phyloP scores from a whole-genome alignment of 176 grass and related monocot genomes.

The Areca catechu region DNA sequence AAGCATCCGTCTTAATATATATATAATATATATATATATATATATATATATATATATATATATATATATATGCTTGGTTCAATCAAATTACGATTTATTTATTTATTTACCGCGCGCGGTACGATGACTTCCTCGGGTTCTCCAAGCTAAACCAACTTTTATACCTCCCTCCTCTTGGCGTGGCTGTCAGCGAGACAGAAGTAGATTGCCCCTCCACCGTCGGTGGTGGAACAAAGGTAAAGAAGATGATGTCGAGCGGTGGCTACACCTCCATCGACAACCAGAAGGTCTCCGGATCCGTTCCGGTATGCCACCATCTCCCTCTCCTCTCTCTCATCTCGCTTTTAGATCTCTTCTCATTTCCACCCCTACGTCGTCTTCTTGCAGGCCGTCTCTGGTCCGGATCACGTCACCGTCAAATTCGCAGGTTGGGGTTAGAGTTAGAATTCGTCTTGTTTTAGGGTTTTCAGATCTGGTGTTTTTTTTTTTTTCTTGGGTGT shows the following conservation, averaged over 20 bases:
- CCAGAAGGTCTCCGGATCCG: constrained; percentile 83
- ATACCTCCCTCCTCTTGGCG: too few species aligned
- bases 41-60: too few species aligned
- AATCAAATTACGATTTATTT: too few species aligned
- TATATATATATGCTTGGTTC: too few species aligned
- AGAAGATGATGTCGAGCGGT: constrained; percentile 90
- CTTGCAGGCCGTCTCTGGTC: constrained; percentile 44
- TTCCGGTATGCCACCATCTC: constrained; percentile 41
- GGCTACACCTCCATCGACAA: constrained; percentile 79
- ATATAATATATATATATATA: too few species aligned
- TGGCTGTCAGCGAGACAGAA: too few species aligned
- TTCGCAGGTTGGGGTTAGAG: constrained; percentile 34
- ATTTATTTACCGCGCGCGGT: too few species aligned
- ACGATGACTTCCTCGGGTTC: too few species aligned
- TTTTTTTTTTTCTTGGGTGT: background rate
- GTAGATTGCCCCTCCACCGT: background rate
- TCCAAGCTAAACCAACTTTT: too few species aligned
- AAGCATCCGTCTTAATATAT: too few species aligned
- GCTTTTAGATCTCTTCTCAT: background rate
- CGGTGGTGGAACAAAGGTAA: background rate
- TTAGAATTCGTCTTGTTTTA: background rate
- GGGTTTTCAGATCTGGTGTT: background rate
- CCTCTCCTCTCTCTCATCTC: background rate
- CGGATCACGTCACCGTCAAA: constrained; percentile 67
- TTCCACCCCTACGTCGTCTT: background rate